These are phyloP conservation scores for Pyrenophora tritici-repentis DNA, from an alignment of 2,329 filamentous ascomycete species.

Conservation along the genomic window DNA sequence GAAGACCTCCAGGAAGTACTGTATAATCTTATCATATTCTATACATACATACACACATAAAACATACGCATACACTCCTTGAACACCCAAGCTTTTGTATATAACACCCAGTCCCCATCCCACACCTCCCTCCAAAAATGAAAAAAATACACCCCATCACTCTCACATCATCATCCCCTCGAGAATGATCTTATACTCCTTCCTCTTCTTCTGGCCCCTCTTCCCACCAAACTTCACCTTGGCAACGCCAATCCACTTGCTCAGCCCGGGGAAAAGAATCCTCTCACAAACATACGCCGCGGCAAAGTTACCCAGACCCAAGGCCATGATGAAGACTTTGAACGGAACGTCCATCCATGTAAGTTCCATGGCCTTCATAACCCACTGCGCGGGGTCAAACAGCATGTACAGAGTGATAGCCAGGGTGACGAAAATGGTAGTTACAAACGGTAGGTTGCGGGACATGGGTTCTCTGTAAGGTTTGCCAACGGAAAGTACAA, in stretches of 20 bases:
- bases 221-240: slow-evolving; percentile 61
- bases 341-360: slow-evolving; percentile 76
- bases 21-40: too few relatives aligned
- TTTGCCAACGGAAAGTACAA: slow-evolving; percentile 87
- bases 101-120: too few relatives aligned
- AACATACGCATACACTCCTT: too few relatives aligned
- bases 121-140: too few relatives aligned
- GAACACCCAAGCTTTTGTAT: too few relatives aligned
- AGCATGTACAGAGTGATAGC: slow-evolving; percentile 79
- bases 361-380: slow-evolving; percentile 80
- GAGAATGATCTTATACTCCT: slow-evolving; percentile 80
- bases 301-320: slow-evolving; percentile 72
- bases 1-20: too few relatives aligned
- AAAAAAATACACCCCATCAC: not conserved
- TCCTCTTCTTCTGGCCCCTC: slow-evolving; percentile 73
- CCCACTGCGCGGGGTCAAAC: slow-evolving; percentile 70
- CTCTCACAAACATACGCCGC: slow-evolving; percentile 74
- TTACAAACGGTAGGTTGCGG: slow-evolving; percentile 83
- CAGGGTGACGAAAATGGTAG: slow-evolving; percentile 72
- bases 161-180: slow-evolving; percentile 39
- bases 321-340: slow-evolving; percentile 69
- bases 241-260: slow-evolving; percentile 67
- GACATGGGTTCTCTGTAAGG: slow-evolving; percentile 83
- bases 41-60: too few relatives aligned
- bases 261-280: slow-evolving; percentile 70